Evolutionary conservation across 2,329 filamentous ascomycete genomes (phyloP).

Genomic region (Dactylellina cionopaga): DNA sequence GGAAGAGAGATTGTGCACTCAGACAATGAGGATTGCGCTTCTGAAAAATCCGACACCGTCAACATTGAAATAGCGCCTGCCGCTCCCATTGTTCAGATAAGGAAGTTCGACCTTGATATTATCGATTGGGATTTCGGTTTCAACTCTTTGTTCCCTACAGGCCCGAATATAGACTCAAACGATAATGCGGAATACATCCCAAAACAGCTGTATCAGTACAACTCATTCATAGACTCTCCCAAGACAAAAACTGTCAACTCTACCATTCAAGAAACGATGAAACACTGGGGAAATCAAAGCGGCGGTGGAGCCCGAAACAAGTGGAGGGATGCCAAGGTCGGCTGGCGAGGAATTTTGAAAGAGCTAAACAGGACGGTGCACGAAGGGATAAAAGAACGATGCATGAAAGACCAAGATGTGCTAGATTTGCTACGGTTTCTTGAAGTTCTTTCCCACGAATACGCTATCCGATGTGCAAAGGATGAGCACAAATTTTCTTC

Average conservation of each 20-base stretch:
- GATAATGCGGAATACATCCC: not conserved
- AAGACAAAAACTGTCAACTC: not conserved
- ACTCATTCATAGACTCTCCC: not conserved
- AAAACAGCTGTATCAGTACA: not conserved
- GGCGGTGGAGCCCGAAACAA: not conserved
- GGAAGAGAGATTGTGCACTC: no score
- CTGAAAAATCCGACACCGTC: not conserved
- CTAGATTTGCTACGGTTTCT: slow-evolving; percentile 12
- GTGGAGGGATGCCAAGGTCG: not conserved
- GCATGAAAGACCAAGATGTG: slow-evolving; percentile 1
- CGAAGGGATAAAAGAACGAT: not conserved
- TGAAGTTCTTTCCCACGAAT: not conserved
- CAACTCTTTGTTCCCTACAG: not conserved
- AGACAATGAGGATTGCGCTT: no score
- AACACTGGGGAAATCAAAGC: slow-evolving; percentile 1
- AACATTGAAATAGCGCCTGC: not conserved
- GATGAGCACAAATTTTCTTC: no score
- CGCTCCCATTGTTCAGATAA: not conserved
- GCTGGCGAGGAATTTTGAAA: slow-evolving; percentile 5
- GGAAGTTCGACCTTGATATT: no score
- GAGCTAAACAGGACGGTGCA: slow-evolving; percentile 1
- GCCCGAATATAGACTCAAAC: not conserved
- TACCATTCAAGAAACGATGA: not conserved
- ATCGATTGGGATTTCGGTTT: slow-evolving; percentile 25
- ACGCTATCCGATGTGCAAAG: not conserved